Evolutionary conservation across 305 asterid genomes (phyloP), one percentile per base, ranked within the genome.

Genomic region (Solanum aculeatissimum): DNA sequence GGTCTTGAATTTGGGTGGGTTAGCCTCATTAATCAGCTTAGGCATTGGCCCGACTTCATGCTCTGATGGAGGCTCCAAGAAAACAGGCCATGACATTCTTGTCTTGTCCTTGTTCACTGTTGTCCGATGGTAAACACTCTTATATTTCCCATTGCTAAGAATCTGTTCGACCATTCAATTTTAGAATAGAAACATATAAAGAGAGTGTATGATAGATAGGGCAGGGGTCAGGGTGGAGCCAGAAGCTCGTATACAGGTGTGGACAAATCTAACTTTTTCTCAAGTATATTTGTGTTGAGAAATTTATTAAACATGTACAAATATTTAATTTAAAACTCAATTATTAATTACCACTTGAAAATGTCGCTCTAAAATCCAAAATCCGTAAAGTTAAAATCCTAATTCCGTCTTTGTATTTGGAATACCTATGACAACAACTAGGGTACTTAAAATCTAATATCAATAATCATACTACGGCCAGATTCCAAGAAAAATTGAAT

Each of bases 21-120:
- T 89, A 74, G 87, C 47, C 55, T 83, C 89, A 25, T 47, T 60
- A 18, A 88, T 70, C 18, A 92, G 90, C 85, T 91, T 86, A 12
- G 92, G 86, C 8, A 89, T 86, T 7, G 95, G 93, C 15, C 93
- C 95, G 32, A 91, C 84, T 43, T 86, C 87, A 60, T 69, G 86
- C 79, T 92, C 92, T 11, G 91, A 18, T n/a, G 92, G 91, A 3
- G 93, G 95, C 91, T 91, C 95, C 89, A 91, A 40, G 77, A 92
- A 91, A 54, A 92, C 91, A 2, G 95, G 93, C 95, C 95, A 91
- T 6, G 95, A 92, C 92, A 92, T 91, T 89, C 95, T 89, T 18
- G 93, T 91, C 27, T 83, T 70, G 12, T 92, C 90, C 89, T 91
- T 91, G 87, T 77, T 90, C 84, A 92, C 93, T 1, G 90, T 89